Percentiles rank a stretch among this genome's conserved stretches.
These are phyloP conservation scores for Tylopilus rubrobrunneus DNA, from an alignment of 768 basidiomycete species.

Conservation along the genomic window DNA sequence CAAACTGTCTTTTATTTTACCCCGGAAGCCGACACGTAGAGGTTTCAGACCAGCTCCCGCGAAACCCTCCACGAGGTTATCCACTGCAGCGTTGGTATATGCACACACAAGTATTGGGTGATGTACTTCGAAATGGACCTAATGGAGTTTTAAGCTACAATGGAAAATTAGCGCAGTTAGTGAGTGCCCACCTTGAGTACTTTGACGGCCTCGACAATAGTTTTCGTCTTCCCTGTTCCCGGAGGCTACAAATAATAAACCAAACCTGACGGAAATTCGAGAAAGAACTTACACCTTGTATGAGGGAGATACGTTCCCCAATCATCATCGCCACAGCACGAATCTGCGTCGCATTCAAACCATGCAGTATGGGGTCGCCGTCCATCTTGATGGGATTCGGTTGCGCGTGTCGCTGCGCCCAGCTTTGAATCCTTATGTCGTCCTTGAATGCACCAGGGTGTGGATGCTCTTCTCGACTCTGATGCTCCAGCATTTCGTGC, in stretches of 20 bases:
- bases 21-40: slow-evolving; percentile 68
- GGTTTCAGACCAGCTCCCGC: slow-evolving; percentile 59
- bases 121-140: slow-evolving; percentile 77
- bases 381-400: slow-evolving; percentile 60
- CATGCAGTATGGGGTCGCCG: slow-evolving; percentile 68
- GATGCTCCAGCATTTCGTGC: slow-evolving; percentile 38
- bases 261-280: neutral
- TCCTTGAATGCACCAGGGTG: slow-evolving; percentile 55
- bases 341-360: slow-evolving; percentile 73
- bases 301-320: slow-evolving; percentile 68
- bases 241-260: slow-evolving; percentile 55
- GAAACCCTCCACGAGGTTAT: slow-evolving; percentile 82
- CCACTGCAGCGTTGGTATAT: slow-evolving; percentile 90
- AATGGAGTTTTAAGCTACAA: slow-evolving; percentile 1
- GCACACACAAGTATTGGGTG: slow-evolving; percentile 89
- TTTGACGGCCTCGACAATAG: slow-evolving; percentile 80
- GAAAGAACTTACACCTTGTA: slow-evolving; percentile 72
- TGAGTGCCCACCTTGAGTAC: slow-evolving; percentile 58
- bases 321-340: slow-evolving; percentile 86
- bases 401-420: slow-evolving; percentile 67
- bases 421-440: slow-evolving; percentile 76
- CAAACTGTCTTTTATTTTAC: slow-evolving; percentile 56
- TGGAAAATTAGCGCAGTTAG: neutral
- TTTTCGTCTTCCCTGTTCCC: slow-evolving; percentile 91
- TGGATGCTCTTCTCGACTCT: slow-evolving; percentile 21